These are phyloP conservation scores for Iberis amara DNA, from an alignment of 441 rosid genomes.

Conservation along the genomic window DNA sequence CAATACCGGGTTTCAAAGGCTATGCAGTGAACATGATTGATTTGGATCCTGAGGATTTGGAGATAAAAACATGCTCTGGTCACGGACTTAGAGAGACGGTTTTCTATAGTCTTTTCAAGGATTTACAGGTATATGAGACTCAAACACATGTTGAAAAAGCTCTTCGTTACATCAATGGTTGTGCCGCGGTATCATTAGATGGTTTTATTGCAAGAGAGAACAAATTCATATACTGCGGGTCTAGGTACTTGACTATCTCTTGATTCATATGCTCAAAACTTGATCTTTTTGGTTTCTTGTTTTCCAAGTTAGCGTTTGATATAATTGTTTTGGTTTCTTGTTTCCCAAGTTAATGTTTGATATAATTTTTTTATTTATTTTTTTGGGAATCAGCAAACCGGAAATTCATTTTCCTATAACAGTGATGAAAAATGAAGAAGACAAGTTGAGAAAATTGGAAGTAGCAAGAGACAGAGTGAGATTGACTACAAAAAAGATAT, in stretches of 20 bases:
- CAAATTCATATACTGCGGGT: slow-evolving; percentile 39
- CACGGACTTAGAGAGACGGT: slow-evolving; percentile 59
- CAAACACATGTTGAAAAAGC: slow-evolving; percentile 40
- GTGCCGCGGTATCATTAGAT: slow-evolving; percentile 53
- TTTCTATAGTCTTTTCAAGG: slow-evolving; percentile 40
- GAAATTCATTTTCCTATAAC: slow-evolving; percentile 14
- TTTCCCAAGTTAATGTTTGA: too few species aligned
- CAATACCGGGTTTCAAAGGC: slow-evolving; percentile 50
- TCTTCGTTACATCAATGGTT: slow-evolving; percentile 30
- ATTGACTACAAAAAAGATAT: slow-evolving; percentile 1
- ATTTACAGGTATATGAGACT: slow-evolving; percentile 59
- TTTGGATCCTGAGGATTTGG: slow-evolving; percentile 25
- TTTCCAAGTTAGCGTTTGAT: slow-evolving; percentile 1
- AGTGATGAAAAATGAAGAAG: slow-evolving; percentile 5
- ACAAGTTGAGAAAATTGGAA: slow-evolving; percentile 7
- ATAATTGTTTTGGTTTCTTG: not conserved
- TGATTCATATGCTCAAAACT: not conserved
- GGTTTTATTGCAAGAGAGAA: slow-evolving; percentile 50
- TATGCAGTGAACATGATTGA: slow-evolving; percentile 63
- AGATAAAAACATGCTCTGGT: slow-evolving; percentile 31
- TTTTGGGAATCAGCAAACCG: slow-evolving; percentile 9
- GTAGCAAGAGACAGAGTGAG: slow-evolving; percentile 3
- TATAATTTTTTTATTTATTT: not conserved
- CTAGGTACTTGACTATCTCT: slow-evolving; percentile 32
- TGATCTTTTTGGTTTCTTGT: slow-evolving; percentile 12